Evolutionary conservation across 2,329 filamentous ascomycete genomes (phyloP).

Genomic region (Plenodomus tracheiphilus): DNA sequence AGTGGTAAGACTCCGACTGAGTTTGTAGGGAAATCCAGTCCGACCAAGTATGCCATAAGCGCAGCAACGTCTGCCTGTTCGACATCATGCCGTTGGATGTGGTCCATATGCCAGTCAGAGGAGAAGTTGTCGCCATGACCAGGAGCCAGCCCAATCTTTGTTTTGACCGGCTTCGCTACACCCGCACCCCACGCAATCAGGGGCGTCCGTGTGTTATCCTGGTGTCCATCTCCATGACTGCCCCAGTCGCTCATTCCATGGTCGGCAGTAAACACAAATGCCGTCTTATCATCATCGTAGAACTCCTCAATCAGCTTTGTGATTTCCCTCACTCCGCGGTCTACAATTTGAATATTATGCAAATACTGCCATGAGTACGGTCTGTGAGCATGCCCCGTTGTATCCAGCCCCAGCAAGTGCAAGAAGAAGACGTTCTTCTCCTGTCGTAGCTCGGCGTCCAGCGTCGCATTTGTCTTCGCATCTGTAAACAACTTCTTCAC

Average conservation of each 20-base stretch:
- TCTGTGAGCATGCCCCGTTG: conserved; percentile 79
- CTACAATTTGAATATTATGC: conserved; percentile 91
- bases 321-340: conserved; percentile 84
- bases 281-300: conserved; percentile 79
- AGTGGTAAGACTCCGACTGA: conserved; percentile 92
- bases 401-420: conserved; percentile 90
- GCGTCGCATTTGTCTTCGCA: conserved; percentile 74
- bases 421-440: conserved; percentile 95
- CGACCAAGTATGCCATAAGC: conserved; percentile 90
- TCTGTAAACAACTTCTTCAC: conserved; percentile 85
- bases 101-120: conserved; percentile 80
- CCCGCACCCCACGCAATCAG: conserved; percentile 93
- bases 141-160: conserved; percentile 63
- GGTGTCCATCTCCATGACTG: conserved; percentile 97
- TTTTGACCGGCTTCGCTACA: conserved; percentile 70
- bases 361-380: conserved; percentile 96
- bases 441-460: conserved; percentile 72
- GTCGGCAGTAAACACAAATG: conserved; percentile 95
- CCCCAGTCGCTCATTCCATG: conserved; percentile 99
- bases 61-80: conserved; percentile 92
- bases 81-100: conserved; percentile 85
- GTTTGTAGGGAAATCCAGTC: conserved; percentile 89
- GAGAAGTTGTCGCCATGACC: conserved; percentile 86
- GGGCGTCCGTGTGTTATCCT: conserved; percentile 93
- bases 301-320: conserved; percentile 81